phyloP scores from a whole-genome alignment of 176 grass and related monocot genomes.

The Rhipidocladum racemiflorum region DNA sequence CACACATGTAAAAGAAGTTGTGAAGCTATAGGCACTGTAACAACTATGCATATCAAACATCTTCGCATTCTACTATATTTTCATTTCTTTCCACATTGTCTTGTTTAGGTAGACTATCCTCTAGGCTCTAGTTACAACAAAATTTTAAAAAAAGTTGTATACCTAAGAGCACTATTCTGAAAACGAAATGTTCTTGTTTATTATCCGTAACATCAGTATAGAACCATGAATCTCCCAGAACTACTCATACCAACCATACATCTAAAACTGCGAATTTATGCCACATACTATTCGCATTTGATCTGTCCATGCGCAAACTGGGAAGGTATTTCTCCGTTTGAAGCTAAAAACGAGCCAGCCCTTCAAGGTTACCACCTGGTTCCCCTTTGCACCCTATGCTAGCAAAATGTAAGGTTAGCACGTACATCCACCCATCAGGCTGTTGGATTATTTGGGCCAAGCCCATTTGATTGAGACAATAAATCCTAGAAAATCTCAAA shows the following conservation, averaged over 20 bases:
- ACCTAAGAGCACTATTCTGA: neutral
- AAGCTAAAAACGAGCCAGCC: conserved; percentile 18
- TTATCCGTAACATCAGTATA: neutral
- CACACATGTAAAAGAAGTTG: neutral
- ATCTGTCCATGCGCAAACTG: conserved; percentile 13
- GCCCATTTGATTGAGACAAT: no score
- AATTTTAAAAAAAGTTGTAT: neutral
- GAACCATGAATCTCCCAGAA: neutral
- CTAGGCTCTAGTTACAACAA: neutral
- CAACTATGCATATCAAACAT: neutral
- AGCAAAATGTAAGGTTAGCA: conserved; percentile 20
- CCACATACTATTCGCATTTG: neutral
- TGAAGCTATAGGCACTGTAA: neutral
- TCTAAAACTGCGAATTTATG: neutral
- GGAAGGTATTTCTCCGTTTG: conserved; percentile 25
- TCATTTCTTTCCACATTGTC: neutral
- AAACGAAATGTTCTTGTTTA: neutral
- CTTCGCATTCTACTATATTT: neutral
- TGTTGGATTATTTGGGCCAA: no score
- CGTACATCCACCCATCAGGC: conserved; percentile 10
- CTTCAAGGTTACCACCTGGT: conserved; percentile 32
- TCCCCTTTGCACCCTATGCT: conserved; percentile 20
- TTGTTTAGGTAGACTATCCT: neutral
- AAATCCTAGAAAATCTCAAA: no score
- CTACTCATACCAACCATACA: neutral